These are phyloP conservation scores for Suhomyces anneliseae DNA, from an alignment of 1,139 yeast species.

Conservation along the genomic window DNA sequence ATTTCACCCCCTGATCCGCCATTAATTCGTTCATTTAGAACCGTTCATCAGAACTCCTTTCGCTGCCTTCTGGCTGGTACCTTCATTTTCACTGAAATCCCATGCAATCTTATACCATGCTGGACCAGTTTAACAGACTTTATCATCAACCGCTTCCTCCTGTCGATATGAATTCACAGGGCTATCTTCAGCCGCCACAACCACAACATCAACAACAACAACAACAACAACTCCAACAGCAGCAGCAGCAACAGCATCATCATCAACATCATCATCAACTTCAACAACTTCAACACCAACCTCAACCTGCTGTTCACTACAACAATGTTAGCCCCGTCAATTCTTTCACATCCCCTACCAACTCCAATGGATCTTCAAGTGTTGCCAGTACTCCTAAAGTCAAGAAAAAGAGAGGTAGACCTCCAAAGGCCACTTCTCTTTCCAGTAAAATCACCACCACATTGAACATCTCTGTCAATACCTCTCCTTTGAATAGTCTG, in stretches of 20 bases:
- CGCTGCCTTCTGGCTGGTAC: not conserved
- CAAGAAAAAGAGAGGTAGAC: constrained; percentile 48
- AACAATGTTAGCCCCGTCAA: not conserved
- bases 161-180: not conserved
- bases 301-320: not conserved
- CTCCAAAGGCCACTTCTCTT: constrained; percentile 47
- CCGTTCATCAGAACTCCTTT: no score
- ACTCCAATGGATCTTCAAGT: constrained; percentile 1
- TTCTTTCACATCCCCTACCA: not conserved
- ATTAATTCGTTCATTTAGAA: no score
- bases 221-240: not conserved
- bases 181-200: no score
- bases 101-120: constrained; percentile 3
- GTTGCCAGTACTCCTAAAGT: constrained; percentile 21
- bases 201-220: not conserved
- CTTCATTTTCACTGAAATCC: not conserved
- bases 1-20: no score
- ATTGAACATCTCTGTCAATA: constrained; percentile 44
- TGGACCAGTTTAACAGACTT: constrained; percentile 2
- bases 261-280: constrained; percentile 1
- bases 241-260: constrained; percentile 1
- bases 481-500: constrained; percentile 23
- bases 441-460: constrained; percentile 43
- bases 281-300: not conserved
- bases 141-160: not conserved